Base-by-base conservation (phyloP, 1,139 yeast species). In the Pichiaceae sp. region DNA sequence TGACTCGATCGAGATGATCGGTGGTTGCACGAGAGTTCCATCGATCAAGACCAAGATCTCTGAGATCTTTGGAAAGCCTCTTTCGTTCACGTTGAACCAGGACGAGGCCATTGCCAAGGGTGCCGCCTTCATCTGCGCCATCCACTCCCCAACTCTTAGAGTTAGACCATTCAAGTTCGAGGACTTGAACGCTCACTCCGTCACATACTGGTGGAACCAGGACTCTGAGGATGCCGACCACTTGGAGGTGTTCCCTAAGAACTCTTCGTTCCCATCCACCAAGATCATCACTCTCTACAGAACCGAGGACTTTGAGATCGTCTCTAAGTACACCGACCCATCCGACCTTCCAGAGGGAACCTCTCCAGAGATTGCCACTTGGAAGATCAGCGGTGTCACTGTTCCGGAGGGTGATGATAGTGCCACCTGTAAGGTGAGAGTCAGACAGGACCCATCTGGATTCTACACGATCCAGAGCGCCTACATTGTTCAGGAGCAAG, bases 41-140 rank as follows among this genome's bases (percentile, higher is more conserved):
- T 69, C 84, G 42, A 72, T 91, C 62, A 91, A 91, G 75, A 74
- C 78, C 52, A 81, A 75, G 60, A 72, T 91, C 53, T 55, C 81
- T 51, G 84, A 82, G 59, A 71, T 84, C 47, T 86, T 91, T 60
- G 87, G 85, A 59, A 86, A 86, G 72, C 81, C 71, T 53, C 74
- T 91, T 59, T 85, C 96, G 32, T 84, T 85, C 71, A 93, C 97
- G 53, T 78, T 93, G 67, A 91, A 93, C 75, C 97, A 89, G 71
- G 99, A 91, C 61, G 99, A 91, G 74, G 96, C 98, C 46, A 82
- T 89, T 62, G 97, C 98, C 44, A 84, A 93, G 66, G 99, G 99
- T 72, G 94, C 95, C 53, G 96, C 99, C 39, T 93, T 91, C 68
- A 85, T 93, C 57, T 91, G 98, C 66, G 99, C 98, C 53, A 85